These are phyloP conservation scores for Postia placenta DNA, from an alignment of 768 basidiomycete species.

Conservation along the genomic window DNA sequence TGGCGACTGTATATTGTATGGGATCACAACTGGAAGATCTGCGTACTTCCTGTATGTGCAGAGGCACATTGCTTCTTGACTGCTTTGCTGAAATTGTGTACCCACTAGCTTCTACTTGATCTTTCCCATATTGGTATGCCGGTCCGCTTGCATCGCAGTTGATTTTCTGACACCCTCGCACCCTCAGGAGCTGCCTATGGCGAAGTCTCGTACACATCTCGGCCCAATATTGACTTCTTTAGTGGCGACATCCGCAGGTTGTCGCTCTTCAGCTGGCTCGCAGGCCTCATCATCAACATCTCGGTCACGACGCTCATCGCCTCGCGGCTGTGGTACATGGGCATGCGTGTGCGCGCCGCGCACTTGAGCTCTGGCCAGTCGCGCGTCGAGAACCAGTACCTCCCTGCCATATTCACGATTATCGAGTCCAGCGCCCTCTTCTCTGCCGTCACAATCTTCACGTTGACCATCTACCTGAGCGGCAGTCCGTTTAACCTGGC, in stretches of 20 bases:
- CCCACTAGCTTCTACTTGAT: constrained; percentile 20
- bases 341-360: no score
- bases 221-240: not conserved
- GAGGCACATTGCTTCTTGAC: not conserved
- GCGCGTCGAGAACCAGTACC: constrained; percentile 2
- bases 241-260: no score
- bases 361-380: not conserved
- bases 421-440: constrained; percentile 18
- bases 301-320: constrained; percentile 19
- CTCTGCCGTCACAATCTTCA: constrained; percentile 10
- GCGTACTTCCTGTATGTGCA: constrained; percentile 17
- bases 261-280: constrained; percentile 9
- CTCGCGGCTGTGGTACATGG: constrained; percentile 15
- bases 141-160: not conserved
- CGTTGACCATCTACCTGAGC: constrained; percentile 8
- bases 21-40: constrained; percentile 16
- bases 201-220: not conserved
- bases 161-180: not conserved
- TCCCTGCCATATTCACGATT: constrained; percentile 13
- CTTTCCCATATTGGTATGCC: constrained; percentile 13
- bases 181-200: not conserved
- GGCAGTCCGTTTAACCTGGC: constrained; percentile 3
- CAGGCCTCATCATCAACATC: constrained; percentile 18
- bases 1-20: constrained; percentile 22
- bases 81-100: not conserved